Percentiles rank a stretch among this genome's conserved stretches.
phyloP scores from a whole-genome alignment of 768 basidiomycete species.

The Macrocybe gigantea region DNA sequence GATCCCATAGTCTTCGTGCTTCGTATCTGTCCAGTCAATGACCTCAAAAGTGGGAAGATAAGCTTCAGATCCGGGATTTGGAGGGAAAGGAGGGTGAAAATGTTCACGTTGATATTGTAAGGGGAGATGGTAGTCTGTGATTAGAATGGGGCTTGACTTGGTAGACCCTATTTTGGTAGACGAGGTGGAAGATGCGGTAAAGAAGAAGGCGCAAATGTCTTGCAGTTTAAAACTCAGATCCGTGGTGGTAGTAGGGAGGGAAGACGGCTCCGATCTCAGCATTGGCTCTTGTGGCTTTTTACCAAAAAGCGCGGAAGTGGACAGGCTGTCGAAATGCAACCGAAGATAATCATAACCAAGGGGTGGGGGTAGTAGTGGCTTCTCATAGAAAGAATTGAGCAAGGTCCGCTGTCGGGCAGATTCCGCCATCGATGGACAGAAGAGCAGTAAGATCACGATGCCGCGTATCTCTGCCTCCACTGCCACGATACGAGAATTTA shows the following conservation, averaged over 20 bases:
- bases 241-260: not conserved
- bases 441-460: constrained; percentile 45
- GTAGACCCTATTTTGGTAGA: constrained; percentile 1
- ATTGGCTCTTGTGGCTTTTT: not conserved
- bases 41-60: constrained; percentile 52
- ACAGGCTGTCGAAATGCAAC: constrained; percentile 38
- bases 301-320: constrained; percentile 8
- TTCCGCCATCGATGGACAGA: constrained; percentile 17
- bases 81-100: constrained; percentile 36
- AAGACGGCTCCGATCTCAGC: not conserved
- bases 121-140: constrained; percentile 65
- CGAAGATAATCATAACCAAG: constrained; percentile 48
- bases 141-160: constrained; percentile 58
- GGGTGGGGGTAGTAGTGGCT: constrained; percentile 53
- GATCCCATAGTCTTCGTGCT: constrained; percentile 33
- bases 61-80: constrained; percentile 12
- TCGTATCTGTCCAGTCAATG: constrained; percentile 55
- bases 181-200: constrained; percentile 19
- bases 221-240: constrained; percentile 6
- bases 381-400: constrained; percentile 39
- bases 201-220: constrained; percentile 57
- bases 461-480: constrained; percentile 21
- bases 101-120: constrained; percentile 40
- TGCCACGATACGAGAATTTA: not conserved
- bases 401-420: constrained; percentile 1